Evolutionary conservation across 2,329 filamentous ascomycete genomes (phyloP).

Genomic region (Diplodia corticola): DNA sequence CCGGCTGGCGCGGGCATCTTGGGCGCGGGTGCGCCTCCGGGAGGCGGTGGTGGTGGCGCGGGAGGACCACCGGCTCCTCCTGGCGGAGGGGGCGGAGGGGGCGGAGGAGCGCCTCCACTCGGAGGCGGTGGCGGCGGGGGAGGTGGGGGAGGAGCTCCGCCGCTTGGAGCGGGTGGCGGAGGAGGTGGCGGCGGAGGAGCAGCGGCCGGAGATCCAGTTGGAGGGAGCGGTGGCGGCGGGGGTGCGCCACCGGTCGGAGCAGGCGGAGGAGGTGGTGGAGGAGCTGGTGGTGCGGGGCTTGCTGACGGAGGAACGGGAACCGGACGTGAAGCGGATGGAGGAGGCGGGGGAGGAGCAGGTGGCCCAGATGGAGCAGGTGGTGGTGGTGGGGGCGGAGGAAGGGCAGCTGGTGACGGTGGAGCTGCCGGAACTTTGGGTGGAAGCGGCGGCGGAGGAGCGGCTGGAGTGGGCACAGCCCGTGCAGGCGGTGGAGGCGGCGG

Average conservation of each 20-base stretch:
- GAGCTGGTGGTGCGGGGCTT: conserved; percentile 31
- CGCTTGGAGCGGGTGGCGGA: conserved; percentile 34
- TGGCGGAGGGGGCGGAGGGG: conserved; percentile 44
- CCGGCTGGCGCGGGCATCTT: conserved; percentile 42
- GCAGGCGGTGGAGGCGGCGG: conserved; percentile 54
- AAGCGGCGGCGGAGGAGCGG: conserved; percentile 61
- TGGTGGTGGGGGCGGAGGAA: conserved; percentile 33
- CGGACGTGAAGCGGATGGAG: conserved; percentile 35
- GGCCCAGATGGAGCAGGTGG: conserved; percentile 29
- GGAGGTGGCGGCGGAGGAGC: conserved; percentile 33
- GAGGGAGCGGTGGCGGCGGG: conserved; percentile 30
- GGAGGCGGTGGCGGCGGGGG: conserved; percentile 42
- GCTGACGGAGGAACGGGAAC: conserved; percentile 42
- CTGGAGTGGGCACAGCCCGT: conserved; percentile 45
- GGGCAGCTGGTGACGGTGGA: conserved; percentile 28
- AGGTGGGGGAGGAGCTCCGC: conserved; percentile 42
- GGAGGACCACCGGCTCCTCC: conserved; percentile 27
- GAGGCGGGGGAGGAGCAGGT: conserved; percentile 38
- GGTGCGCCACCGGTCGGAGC: conserved; percentile 29
- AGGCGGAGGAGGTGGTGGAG: conserved; percentile 28
- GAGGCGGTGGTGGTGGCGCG: conserved; percentile 42
- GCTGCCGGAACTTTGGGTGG: conserved; percentile 47
- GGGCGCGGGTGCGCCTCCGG: conserved; percentile 29
- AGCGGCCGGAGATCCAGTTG: conserved; percentile 42
- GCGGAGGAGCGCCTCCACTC: conserved; percentile 43